These are phyloP conservation scores for Ophiostoma fasciatum DNA, from an alignment of 2,329 filamentous ascomycete species.

Conservation along the genomic window DNA sequence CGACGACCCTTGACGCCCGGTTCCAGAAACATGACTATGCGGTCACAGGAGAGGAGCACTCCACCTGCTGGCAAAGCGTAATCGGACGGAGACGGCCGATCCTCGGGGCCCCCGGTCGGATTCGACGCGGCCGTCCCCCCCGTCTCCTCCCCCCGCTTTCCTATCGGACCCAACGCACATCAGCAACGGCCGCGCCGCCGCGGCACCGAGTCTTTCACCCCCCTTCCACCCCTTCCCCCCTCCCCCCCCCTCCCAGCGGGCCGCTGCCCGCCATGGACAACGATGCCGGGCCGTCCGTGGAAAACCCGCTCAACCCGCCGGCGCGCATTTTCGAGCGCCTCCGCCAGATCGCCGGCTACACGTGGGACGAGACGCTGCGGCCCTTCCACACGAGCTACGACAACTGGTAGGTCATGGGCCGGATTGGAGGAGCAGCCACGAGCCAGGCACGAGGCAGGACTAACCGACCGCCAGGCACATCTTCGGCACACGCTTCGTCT, in stretches of 20 bases:
- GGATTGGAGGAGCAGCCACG: too few relatives aligned
- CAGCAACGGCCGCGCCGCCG: too few relatives aligned
- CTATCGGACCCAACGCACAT: too few relatives aligned
- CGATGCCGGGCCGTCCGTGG: constrained; percentile 28
- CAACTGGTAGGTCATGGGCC: constrained; percentile 64
- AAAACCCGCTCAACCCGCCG: constrained; percentile 47
- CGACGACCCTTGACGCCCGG: too few relatives aligned
- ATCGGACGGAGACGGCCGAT: not conserved
- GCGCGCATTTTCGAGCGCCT: constrained; percentile 58
- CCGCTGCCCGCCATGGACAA: constrained; percentile 31
- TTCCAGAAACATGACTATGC: constrained; percentile 1
- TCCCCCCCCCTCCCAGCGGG: too few relatives aligned
- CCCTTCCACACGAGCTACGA: constrained; percentile 63
- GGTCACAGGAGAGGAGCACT: not conserved
- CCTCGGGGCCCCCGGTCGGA: not conserved
- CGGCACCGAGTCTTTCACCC: too few relatives aligned
- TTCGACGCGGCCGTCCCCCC: not conserved
- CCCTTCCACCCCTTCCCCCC: too few relatives aligned
- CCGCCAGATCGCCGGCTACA: constrained; percentile 57
- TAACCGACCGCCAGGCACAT: constrained; percentile 38
- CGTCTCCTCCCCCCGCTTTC: too few relatives aligned
- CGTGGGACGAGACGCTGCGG: constrained; percentile 52
- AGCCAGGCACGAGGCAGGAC: too few relatives aligned
- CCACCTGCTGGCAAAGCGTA: not conserved
- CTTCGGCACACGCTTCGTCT: constrained; percentile 46